Evolutionary conservation across 148 eudicot species (phyloP), one percentile per base, ranked within the genome.

Genomic region (Oxyria digyna): DNA sequence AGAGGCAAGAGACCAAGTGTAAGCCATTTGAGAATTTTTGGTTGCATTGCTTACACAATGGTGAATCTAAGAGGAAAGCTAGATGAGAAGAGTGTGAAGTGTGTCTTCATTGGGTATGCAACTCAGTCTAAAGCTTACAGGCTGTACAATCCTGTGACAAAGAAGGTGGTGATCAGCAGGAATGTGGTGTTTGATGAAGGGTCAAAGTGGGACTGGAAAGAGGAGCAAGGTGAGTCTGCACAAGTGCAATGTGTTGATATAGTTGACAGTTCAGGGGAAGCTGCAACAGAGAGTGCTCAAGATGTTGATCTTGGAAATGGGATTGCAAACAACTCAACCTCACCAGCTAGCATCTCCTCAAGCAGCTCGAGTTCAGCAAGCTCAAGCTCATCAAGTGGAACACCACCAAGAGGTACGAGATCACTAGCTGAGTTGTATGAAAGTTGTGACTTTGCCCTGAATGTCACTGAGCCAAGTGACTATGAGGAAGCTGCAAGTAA

Each of bases 1-100:
- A 62, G 67, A 6, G 67, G 67, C 33, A 27, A 17, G 67, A 62
- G 24, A 27, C 67, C 67, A 21, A 62, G 3, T 20, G 67, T 62
- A 9, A 0, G 14, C 4, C 67, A 62, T 27, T 62, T 62, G 27
- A 21, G 33, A n/a, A n/a, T n/a, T n/a, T n/a, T n/a, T n/a, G n/a
- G n/a, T n/a, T n/a, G n/a, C n/a, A n/a, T n/a, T n/a, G 6, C 15
- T 21, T 27, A 27, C 6, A 6, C 11, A 9, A 62, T 62, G 31
- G 33, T 27, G 24, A 11, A 62, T 62, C 9, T 27, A 62, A 62
- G 14, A 17, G 27, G 0, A 20, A 62, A 62, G 24, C 14, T 62
- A 6, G 67, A 21, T 21, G 2, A 62, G 10, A 62, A 62, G 14
- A 62, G 21, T 62, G 0, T 62, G 7, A 27, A 18, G 14, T 17